These are phyloP conservation scores for Lippia alba DNA, from an alignment of 305 asterid species.

Conservation along the genomic window DNA sequence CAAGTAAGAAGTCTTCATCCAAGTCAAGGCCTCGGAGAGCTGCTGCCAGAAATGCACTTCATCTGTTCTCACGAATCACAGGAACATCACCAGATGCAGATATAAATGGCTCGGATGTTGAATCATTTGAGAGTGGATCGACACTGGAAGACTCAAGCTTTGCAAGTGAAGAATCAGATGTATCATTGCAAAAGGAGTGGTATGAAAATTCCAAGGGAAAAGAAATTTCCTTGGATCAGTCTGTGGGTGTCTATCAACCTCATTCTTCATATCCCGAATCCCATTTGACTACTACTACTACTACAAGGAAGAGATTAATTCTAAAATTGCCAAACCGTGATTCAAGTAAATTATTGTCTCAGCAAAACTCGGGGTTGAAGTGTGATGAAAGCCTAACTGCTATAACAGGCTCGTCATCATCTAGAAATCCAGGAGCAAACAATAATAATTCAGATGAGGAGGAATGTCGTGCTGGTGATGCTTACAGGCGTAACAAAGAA, in stretches of 20 bases:
- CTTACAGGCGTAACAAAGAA: slow-evolving; percentile 46
- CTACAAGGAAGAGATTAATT: slow-evolving; percentile 73
- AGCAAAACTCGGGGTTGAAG: slow-evolving; percentile 37
- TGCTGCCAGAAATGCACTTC: slow-evolving; percentile 98
- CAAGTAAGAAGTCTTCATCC: slow-evolving; percentile 62
- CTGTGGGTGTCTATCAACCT: slow-evolving; percentile 50
- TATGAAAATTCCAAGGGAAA: slow-evolving; percentile 72
- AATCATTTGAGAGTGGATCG: slow-evolving; percentile 76
- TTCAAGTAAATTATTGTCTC: slow-evolving; percentile 49
- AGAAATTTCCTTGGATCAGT: slow-evolving; percentile 59
- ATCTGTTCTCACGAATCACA: slow-evolving; percentile 84
- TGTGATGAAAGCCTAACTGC: slow-evolving; percentile 45
- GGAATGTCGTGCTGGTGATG: slow-evolving; percentile 43
- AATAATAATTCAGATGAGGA: slow-evolving; percentile 36
- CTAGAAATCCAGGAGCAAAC: slow-evolving; percentile 43
- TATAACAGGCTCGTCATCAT: slow-evolving; percentile 56
- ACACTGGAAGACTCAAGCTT: slow-evolving; percentile 66
- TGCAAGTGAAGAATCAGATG: slow-evolving; percentile 81
- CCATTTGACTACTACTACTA: slow-evolving; percentile 53
- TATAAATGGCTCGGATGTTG: slow-evolving; percentile 55
- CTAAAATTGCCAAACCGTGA: slow-evolving; percentile 84
- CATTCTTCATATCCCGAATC: slow-evolving; percentile 50
- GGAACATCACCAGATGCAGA: slow-evolving; percentile 85
- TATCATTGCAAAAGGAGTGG: slow-evolving; percentile 58
- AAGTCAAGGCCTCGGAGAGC: slow-evolving; percentile 92